Evolutionary conservation across 2,329 filamentous ascomycete species (phyloP).

Genomic region (Sphaerostilbella broomeana): DNA sequence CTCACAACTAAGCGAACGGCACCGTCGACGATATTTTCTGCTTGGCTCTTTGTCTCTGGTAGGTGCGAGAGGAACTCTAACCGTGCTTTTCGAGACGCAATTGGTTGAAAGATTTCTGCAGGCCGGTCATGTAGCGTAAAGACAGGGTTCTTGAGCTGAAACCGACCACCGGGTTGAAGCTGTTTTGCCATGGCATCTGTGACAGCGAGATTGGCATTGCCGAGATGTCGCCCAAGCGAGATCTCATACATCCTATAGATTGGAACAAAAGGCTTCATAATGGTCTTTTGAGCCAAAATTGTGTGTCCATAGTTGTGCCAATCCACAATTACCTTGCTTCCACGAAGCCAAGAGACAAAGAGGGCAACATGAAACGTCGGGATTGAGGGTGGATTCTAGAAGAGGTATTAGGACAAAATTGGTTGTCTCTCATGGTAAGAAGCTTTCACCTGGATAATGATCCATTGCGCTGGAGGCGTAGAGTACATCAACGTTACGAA

Average conservation of each 20-base stretch:
- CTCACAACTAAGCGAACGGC: conserved; percentile 70
- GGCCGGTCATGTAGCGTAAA: conserved; percentile 81
- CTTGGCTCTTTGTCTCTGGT: conserved; percentile 55
- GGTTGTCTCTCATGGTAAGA: neutral
- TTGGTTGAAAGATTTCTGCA: conserved; percentile 71
- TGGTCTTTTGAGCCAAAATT: conserved; percentile 63
- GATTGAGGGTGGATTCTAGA: conserved; percentile 86
- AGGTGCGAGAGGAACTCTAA: conserved; percentile 57
- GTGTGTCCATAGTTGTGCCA: conserved; percentile 99
- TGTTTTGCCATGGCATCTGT: conserved; percentile 81
- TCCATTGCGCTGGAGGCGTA: conserved; percentile 70
- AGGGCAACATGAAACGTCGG: conserved; percentile 76
- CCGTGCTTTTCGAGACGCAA: conserved; percentile 42
- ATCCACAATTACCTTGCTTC: conserved; percentile 80
- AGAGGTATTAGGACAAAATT: neutral
- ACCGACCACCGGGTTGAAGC: conserved; percentile 53
- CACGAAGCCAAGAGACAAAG: conserved; percentile 65
- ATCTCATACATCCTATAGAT: conserved; percentile 74
- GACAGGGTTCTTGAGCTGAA: conserved; percentile 57
- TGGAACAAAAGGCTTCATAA: conserved; percentile 66
- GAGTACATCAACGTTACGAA: conserved; percentile 67
- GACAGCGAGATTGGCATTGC: conserved; percentile 73
- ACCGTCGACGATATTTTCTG: conserved; percentile 51
- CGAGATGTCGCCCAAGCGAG: conserved; percentile 59
- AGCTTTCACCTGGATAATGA: conserved; percentile 64